Percentiles rank a stretch among this genome's conserved stretches.
phyloP scores from a whole-genome alignment of 2,329 filamentous ascomycete genomes.

The Diaporthe velutina region DNA sequence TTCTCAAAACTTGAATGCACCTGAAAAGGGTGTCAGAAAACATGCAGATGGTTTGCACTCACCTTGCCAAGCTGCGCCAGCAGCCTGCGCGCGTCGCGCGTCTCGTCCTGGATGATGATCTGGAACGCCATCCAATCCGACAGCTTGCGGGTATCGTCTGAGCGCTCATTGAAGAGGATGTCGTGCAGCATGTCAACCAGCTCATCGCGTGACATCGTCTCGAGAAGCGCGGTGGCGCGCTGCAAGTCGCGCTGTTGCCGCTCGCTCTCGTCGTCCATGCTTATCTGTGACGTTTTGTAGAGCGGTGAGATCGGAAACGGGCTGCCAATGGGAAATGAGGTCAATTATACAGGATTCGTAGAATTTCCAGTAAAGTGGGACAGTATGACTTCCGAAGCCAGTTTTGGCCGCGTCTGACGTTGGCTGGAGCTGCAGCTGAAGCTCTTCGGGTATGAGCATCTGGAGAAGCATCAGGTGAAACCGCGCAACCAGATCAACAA shows the following conservation, averaged over 20 bases:
- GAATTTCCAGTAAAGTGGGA: too few species aligned
- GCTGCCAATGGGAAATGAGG: too few species aligned
- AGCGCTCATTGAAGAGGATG: not conserved
- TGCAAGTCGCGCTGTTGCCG: not conserved
- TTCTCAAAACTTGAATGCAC: not conserved
- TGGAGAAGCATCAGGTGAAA: too few species aligned
- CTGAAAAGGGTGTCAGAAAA: too few species aligned
- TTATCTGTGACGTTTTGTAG: not conserved
- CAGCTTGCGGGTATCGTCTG: not conserved
- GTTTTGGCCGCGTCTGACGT: too few species aligned
- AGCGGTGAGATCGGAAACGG: too few species aligned
- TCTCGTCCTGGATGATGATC: constrained; percentile 1
- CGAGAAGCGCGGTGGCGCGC: not conserved
- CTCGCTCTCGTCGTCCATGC: not conserved
- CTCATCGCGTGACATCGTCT: not conserved
- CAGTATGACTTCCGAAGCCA: too few species aligned
- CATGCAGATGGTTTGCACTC: not conserved
- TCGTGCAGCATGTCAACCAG: not conserved
- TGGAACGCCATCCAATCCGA: constrained; percentile 12
- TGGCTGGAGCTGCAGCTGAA: too few species aligned
- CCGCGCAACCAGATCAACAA: too few species aligned
- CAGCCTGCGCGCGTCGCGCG: not conserved
- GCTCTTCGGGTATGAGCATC: too few species aligned
- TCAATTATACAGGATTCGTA: too few species aligned
- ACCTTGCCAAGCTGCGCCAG: constrained; percentile 12